phyloP scores from a whole-genome alignment of 2,329 filamentous ascomycete species.

The Colletotrichum sp. region DNA sequence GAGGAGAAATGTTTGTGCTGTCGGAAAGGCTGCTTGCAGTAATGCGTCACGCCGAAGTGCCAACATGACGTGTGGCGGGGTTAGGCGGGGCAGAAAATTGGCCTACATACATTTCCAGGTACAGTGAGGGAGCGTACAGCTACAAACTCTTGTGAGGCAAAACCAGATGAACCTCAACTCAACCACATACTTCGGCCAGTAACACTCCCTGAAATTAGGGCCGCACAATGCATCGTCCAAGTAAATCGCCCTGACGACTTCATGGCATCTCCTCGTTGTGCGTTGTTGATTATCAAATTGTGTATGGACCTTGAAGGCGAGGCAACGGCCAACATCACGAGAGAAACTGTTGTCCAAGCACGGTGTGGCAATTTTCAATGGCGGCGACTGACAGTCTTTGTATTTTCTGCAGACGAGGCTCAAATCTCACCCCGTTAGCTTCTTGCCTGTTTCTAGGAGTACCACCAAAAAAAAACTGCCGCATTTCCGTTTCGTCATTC shows the following conservation, averaged over 20 bases:
- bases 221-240: background rate
- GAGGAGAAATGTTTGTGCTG: background rate
- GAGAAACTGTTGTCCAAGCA: background rate
- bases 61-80: conserved; percentile 24
- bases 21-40: background rate
- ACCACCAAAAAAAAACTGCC: background rate
- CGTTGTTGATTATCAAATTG: background rate
- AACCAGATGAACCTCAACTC: background rate
- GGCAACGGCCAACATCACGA: background rate
- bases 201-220: background rate
- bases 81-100: conserved; percentile 13
- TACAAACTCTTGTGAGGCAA: background rate
- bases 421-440: background rate
- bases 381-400: background rate
- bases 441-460: background rate
- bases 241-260: background rate
- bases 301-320: background rate
- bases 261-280: background rate
- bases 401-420: background rate
- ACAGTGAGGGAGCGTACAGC: background rate
- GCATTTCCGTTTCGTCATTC: background rate
- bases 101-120: background rate
- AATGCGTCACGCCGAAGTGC: conserved; percentile 18
- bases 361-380: background rate
- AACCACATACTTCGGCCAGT: background rate